Evolutionary conservation across 2,329 filamentous ascomycete genomes (phyloP), one percentile per base, ranked within the genome.

Genomic region (Cladosporium halotolerans): DNA sequence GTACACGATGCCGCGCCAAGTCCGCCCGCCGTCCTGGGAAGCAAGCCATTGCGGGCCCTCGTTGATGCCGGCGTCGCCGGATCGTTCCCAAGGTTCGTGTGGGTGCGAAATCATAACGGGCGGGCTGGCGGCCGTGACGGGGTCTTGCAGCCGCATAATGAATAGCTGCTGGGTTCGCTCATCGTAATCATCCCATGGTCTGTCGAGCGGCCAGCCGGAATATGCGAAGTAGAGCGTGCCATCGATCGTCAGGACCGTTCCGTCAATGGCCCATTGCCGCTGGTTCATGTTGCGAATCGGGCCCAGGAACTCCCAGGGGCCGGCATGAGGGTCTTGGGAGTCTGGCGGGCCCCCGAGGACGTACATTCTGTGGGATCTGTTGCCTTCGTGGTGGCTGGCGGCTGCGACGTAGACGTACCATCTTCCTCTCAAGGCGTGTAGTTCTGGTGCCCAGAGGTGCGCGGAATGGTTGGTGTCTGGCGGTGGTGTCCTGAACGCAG

Each of bases 341-440:
- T 58, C 60, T 0, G 66, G 60, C 0, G 74, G 74, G 1, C 74
- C 74, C 16, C 66, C 65, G 1, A 76, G 68, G 5, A 76, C 72
- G 55, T 69, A 75, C 71, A 75, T 75, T 18, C 74, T 63, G 60
- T 76, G 74, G 0, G 67, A 68, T 14, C 64, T 64, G 62, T 76
- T 76, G 49, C 73, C 73, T n/a, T 70, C 60, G 39, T 61, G 55
- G 1, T 70, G 70, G 57, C 75, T 62, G 16, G 68, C 70, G 13
- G 68, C 72, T 3, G 67, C 75, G 62, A 70, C 76, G 63, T 80
- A 80, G 55, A 80, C 70, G 63, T 79, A 81, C 79, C 79, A 81
- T 18, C 71, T 70, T 0, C 73, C 74, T 36, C 73, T 65, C 23
- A 81, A 68, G 45, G 65, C 65, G 61, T 81, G 79, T 0, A 81